Evolutionary conservation across 1,284 basidiomycete genomes (phyloP), one percentile per base, ranked within the genome.

Genomic region (Moniliella sp.): DNA sequence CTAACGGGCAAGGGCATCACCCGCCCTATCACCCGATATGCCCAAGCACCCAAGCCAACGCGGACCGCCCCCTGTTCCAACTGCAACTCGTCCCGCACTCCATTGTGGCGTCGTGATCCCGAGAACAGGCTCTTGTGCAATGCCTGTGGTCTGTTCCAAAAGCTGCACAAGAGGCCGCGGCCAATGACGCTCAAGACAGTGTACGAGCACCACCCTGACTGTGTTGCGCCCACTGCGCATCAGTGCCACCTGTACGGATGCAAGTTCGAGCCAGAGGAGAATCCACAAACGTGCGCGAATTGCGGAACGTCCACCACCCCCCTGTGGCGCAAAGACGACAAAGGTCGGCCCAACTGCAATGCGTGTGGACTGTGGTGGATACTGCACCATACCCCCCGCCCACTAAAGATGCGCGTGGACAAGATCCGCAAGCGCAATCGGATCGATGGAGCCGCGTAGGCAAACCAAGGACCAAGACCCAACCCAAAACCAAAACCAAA

Each of bases 311-410:
- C 45, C 4, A 45, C 45, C 8, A 57, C 54, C 2, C 54, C 54
- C 5, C 39, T 57, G 9, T 57, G 54, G 54, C 36, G 54, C 23
- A 27, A 50, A 15, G 46, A 46, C 2, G 48, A 57, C 30, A 44
- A 46, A 14, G 32, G 29, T n/a, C 31, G 45, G 19, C 35, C 54
- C 28, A 44, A 52, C 7, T 57, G 54, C 44, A 57, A 57, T 31
- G 54, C 54, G 0, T 57, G 54, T 27, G 54, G 54, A 7, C 42
- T 57, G n/a, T 55, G 51, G 27, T 39, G 49, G 10, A 55, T 50
- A 31, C 43, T 57, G 19, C 54, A 57, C 43, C 52, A 55, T 36
- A 44, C 43, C 4, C 51, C 50, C 4, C 40, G 54, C 11, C 54
- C 54, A 1, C 40, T 44, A 3, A 45, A 43, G 15, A 56, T 54